phyloP scores from a whole-genome alignment of 1,284 basidiomycete genomes.

The Malassezia obtusa region DNA sequence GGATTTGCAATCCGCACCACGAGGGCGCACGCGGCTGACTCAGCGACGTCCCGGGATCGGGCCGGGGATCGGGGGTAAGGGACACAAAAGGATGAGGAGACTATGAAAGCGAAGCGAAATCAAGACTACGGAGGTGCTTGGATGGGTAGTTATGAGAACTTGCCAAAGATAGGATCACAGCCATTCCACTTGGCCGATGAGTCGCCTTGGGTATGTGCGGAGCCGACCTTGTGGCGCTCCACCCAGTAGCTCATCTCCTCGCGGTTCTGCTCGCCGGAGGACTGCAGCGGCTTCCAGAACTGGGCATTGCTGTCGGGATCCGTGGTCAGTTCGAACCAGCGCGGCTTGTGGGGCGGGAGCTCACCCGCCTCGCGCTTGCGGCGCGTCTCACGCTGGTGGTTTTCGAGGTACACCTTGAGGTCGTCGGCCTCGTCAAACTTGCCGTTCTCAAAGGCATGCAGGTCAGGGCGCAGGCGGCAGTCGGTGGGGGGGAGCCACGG shows the following conservation, averaged over 20 bases:
- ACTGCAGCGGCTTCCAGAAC: constrained; percentile 29
- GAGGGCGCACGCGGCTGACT: not conserved
- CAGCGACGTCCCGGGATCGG: not conserved
- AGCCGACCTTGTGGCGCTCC: constrained; percentile 24
- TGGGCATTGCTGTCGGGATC: constrained; percentile 36
- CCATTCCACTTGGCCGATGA: constrained; percentile 20
- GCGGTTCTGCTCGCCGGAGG: not conserved
- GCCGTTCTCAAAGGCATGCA: constrained; percentile 88
- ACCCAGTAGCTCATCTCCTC: constrained; percentile 33
- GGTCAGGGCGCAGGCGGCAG: constrained; percentile 83
- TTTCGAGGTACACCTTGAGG: constrained; percentile 76
- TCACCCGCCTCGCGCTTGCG: constrained; percentile 67
- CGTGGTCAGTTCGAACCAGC: constrained; percentile 50
- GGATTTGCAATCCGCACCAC: constrained; percentile 2
- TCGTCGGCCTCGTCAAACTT: constrained; percentile 78
- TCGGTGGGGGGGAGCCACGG: constrained; percentile 79
- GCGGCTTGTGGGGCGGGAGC: constrained; percentile 63
- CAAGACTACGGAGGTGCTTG: not conserved
- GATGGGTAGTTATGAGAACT: not conserved
- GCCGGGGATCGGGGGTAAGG: not conserved
- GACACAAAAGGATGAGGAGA: not conserved
- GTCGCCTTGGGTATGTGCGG: constrained; percentile 18
- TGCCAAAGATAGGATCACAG: constrained; percentile 13
- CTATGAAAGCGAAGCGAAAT: not conserved
- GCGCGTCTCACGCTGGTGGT: constrained; percentile 71